phyloP scores from a whole-genome alignment of 768 basidiomycete species.

The Favolaschia claudopus region DNA sequence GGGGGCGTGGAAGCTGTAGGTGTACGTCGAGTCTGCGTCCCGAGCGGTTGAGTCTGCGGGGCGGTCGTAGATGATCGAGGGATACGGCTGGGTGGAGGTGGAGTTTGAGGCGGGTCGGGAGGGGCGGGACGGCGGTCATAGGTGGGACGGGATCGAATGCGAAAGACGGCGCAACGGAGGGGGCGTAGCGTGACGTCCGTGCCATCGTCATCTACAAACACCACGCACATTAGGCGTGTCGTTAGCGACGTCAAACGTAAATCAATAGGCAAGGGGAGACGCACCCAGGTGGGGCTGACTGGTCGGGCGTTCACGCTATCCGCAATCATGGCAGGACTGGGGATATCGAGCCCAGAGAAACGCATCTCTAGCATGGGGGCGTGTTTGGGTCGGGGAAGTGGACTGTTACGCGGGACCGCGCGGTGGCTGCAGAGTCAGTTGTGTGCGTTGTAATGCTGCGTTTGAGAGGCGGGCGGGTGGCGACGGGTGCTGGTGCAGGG shows the following conservation, averaged over 20 bases:
- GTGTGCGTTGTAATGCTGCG: constrained; percentile 29
- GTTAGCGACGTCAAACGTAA: no score
- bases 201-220: constrained; percentile 48
- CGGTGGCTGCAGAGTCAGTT: constrained; percentile 40
- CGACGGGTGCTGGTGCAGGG: not conserved
- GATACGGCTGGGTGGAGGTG: no score
- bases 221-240: constrained; percentile 3
- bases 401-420: constrained; percentile 61
- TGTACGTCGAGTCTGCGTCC: no score
- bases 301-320: constrained; percentile 37
- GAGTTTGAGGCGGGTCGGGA: no score
- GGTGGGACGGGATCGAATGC: no score
- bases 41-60: no score
- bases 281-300: constrained; percentile 26
- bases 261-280: no score
- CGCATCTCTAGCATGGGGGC: constrained; percentile 63
- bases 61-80: no score
- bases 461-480: constrained; percentile 24
- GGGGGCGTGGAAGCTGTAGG: no score
- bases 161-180: constrained; percentile 21
- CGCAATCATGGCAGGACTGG: constrained; percentile 40
- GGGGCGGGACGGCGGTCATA: no score
- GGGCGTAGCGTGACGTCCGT: constrained; percentile 4
- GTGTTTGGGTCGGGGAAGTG: constrained; percentile 49
- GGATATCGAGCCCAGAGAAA: constrained; percentile 58